Percentiles rank a stretch among this genome's conserved stretches.
These are phyloP conservation scores for Wickerhamomyces sp. DNA, from an alignment of 1,139 yeast species.

Conservation along the genomic window DNA sequence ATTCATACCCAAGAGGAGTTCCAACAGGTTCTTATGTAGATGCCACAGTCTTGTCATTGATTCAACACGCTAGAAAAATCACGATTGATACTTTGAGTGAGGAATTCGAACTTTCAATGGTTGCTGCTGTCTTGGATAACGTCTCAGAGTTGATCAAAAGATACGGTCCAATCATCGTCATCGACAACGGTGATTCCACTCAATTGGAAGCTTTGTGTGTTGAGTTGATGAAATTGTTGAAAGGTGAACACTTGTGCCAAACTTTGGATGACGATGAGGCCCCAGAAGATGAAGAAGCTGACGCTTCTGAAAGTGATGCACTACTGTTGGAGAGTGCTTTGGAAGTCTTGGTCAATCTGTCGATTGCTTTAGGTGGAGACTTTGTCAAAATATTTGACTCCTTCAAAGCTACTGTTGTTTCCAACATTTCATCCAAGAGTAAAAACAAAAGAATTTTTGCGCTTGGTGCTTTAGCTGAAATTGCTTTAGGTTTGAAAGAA, in stretches of 20 bases:
- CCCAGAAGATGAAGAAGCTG: constrained; percentile 49
- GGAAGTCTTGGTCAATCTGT: constrained; percentile 76
- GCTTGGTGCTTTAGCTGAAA: constrained; percentile 88
- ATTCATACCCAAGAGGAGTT: constrained; percentile 65
- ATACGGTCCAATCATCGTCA: constrained; percentile 68
- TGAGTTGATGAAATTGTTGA: constrained; percentile 65
- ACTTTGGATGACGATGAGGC: constrained; percentile 51
- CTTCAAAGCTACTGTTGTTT: constrained; percentile 62
- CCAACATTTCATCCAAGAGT: constrained; percentile 59
- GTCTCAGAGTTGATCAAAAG: constrained; percentile 63
- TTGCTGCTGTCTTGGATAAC: constrained; percentile 72
- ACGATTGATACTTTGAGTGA: constrained; percentile 62
- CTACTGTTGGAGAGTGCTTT: constrained; percentile 78
- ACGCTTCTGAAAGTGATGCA: constrained; percentile 84
- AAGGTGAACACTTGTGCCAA: constrained; percentile 82
- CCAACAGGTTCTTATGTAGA: constrained; percentile 60
- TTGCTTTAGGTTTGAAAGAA: constrained; percentile 68
- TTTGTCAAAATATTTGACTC: constrained; percentile 68
- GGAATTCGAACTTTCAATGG: constrained; percentile 81
- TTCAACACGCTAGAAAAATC: constrained; percentile 60
- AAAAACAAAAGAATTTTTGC: constrained; percentile 77
- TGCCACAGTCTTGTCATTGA: constrained; percentile 51
- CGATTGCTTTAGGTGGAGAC: constrained; percentile 69
- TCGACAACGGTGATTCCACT: constrained; percentile 54
- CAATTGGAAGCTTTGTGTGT: constrained; percentile 63